Evolutionary conservation across 345 rosid species (phyloP).

Genomic region (Sonneratia caseolaris): DNA sequence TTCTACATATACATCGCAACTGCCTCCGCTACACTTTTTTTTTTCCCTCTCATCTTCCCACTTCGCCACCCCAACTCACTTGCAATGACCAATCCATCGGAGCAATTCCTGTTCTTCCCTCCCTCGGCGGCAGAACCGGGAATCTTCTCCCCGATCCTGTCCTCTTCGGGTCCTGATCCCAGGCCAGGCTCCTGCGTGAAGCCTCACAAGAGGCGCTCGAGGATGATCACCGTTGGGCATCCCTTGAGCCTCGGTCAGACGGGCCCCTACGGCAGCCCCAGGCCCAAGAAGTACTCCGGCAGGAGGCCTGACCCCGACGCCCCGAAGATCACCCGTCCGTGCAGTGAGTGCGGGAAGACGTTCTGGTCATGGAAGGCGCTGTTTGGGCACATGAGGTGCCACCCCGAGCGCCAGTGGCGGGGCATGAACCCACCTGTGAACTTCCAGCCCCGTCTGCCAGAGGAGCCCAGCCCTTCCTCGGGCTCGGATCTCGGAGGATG

Average conservation of each 20-base stretch:
- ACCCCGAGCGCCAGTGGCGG: conserved; percentile 82
- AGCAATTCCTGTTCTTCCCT: neutral
- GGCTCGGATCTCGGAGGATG: neutral
- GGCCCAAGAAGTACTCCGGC: conserved; percentile 22
- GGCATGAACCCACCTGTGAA: conserved; percentile 61
- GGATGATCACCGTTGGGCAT: conserved; percentile 4
- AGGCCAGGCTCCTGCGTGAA: neutral
- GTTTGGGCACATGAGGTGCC: conserved; percentile 94
- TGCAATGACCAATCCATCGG: neutral
- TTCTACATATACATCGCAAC: neutral
- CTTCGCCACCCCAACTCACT: neutral
- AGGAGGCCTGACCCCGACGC: conserved; percentile 65
- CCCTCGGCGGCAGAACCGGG: neutral
- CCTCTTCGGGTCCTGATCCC: neutral
- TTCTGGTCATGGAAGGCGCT: conserved; percentile 89
- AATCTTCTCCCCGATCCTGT: neutral
- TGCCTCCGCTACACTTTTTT: too few relatives aligned
- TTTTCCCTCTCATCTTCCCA: neutral
- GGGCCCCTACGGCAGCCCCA: conserved; percentile 5
- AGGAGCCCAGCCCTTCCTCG: conserved; percentile 7
- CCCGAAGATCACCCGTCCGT: conserved; percentile 64
- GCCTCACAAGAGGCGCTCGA: conserved; percentile 4
- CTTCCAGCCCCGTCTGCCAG: conserved; percentile 14
- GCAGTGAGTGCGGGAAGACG: conserved; percentile 81
- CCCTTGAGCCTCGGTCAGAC: conserved; percentile 9